Evolutionary conservation across 306 rosid species (phyloP).

Genomic region (Acacia melanoxylon): DNA sequence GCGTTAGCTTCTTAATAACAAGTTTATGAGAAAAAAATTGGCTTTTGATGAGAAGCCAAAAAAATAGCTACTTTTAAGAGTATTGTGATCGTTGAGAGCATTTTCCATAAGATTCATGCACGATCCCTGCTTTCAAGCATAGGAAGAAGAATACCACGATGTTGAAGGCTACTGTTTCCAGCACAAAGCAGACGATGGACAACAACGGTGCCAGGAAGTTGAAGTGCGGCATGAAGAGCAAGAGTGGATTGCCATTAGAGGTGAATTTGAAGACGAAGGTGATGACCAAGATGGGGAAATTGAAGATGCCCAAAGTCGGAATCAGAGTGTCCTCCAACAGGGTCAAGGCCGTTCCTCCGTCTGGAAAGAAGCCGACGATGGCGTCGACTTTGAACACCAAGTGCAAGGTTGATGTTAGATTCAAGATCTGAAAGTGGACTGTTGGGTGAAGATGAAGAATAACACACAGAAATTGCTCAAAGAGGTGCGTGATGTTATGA

Average conservation of each 20-base stretch:
- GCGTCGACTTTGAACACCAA: slow-evolving; percentile 61
- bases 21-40: too few relatives aligned
- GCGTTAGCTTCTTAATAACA: too few relatives aligned
- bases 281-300: slow-evolving; percentile 55
- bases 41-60: too few relatives aligned
- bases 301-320: slow-evolving; percentile 64
- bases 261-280: slow-evolving; percentile 71
- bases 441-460: slow-evolving; percentile 32
- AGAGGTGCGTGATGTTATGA: background rate
- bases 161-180: slow-evolving; percentile 46
- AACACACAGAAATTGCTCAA: background rate
- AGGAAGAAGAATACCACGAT: slow-evolving; percentile 67
- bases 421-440: slow-evolving; percentile 99
- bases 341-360: slow-evolving; percentile 51
- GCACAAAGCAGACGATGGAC: slow-evolving; percentile 35
- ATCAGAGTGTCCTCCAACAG: slow-evolving; percentile 72
- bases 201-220: slow-evolving; percentile 25
- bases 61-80: too few relatives aligned
- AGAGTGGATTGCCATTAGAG: slow-evolving; percentile 58
- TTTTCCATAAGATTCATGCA: background rate
- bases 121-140: slow-evolving; percentile 44
- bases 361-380: slow-evolving; percentile 66
- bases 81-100: too few relatives aligned
- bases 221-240: slow-evolving; percentile 61
- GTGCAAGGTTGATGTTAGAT: slow-evolving; percentile 65